Evolutionary conservation across 2,329 filamentous ascomycete genomes (phyloP).

Genomic region (Eutypella sp.): DNA sequence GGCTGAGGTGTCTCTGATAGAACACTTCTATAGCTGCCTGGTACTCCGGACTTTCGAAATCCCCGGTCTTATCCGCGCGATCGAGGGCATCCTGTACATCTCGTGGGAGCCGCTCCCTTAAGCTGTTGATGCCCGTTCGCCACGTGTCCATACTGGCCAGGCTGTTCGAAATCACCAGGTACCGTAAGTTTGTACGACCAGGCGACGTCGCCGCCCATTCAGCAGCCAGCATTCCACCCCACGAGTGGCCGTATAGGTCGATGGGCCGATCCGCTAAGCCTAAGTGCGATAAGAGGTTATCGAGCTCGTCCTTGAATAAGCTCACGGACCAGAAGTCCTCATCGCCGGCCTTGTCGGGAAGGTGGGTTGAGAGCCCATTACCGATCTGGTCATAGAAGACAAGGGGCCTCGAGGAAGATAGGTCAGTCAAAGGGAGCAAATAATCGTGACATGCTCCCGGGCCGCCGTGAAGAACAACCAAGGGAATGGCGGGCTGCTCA

Average conservation of each 20-base stretch:
- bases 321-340: constrained; percentile 41
- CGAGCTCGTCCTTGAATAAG: constrained; percentile 44
- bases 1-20: constrained; percentile 26
- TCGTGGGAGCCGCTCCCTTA: constrained; percentile 16
- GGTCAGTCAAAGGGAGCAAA: constrained; percentile 31
- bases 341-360: constrained; percentile 39
- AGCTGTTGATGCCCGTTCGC: constrained; percentile 7
- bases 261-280: constrained; percentile 30
- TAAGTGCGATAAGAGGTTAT: constrained; percentile 40
- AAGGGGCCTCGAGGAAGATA: constrained; percentile 36
- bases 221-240: constrained; percentile 47
- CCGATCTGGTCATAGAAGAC: constrained; percentile 53
- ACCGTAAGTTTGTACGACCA: constrained; percentile 15
- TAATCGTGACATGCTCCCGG: constrained; percentile 41
- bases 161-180: constrained; percentile 24
- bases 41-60: constrained; percentile 26
- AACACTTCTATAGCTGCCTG: constrained; percentile 26
- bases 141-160: constrained; percentile 26
- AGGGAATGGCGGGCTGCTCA: constrained; percentile 5
- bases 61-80: constrained; percentile 16
- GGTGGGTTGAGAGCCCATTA: constrained; percentile 42
- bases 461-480: constrained; percentile 20
- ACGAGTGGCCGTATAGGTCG: constrained; percentile 44
- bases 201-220: constrained; percentile 32
- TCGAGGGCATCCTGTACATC: constrained; percentile 18